phyloP scores from a whole-genome alignment of 805 yeast species.

The Ogataea angusta region DNA sequence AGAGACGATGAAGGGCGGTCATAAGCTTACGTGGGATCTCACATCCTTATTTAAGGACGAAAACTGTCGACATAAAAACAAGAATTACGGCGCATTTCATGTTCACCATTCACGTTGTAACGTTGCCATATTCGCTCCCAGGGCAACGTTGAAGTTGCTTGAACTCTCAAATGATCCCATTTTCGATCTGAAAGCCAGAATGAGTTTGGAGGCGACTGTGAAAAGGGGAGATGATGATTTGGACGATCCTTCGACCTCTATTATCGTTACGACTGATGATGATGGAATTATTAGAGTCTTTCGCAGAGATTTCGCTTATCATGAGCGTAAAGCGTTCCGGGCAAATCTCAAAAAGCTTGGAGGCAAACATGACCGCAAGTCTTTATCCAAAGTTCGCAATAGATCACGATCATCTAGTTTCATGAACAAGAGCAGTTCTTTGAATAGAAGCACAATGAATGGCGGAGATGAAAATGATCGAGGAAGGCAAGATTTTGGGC shows the following conservation, averaged over 20 bases:
- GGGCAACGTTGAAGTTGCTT: constrained; percentile 57
- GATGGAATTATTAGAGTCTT: constrained; percentile 71
- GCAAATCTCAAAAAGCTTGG: constrained; percentile 14
- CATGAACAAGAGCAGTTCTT: constrained; percentile 5
- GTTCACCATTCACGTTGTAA: constrained; percentile 75
- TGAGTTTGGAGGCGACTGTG: constrained; percentile 6
- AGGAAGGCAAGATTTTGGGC: constrained; percentile 8
- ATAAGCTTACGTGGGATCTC: constrained; percentile 38
- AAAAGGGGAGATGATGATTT: constrained; percentile 26
- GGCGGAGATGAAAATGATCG: constrained; percentile 10
- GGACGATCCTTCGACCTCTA: constrained; percentile 36
- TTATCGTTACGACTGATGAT: constrained; percentile 75
- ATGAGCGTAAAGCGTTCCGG: constrained; percentile 33
- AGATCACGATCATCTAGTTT: constrained; percentile 18
- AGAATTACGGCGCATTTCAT: constrained; percentile 66
- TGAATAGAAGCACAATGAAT: neutral
- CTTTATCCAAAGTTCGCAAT: constrained; percentile 15
- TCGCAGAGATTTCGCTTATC: constrained; percentile 71
- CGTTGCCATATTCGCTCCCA: constrained; percentile 75
- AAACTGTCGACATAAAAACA: constrained; percentile 45
- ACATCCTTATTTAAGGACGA: constrained; percentile 33
- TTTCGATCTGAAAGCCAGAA: constrained; percentile 49
- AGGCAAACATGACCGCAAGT: constrained; percentile 9
- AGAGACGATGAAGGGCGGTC: constrained; percentile 16
- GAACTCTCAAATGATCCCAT: constrained; percentile 77